Percentiles rank a stretch among this genome's conserved stretches.
phyloP scores from a whole-genome alignment of 2,329 filamentous ascomycete genomes.

The Orbilia ellipsospora region DNA sequence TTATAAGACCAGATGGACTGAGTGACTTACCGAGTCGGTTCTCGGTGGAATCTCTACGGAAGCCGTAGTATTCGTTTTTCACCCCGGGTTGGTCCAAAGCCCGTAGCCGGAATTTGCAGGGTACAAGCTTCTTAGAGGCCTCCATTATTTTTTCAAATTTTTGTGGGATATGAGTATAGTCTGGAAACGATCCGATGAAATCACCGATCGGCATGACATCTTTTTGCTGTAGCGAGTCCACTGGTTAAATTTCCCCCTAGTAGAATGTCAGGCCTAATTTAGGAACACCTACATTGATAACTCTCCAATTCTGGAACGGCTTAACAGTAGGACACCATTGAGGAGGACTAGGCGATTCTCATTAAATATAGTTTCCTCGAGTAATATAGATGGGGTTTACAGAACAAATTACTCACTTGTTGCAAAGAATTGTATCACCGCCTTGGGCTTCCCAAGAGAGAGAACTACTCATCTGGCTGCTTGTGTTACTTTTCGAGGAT shows the following conservation, averaged over 20 bases:
- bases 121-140: conserved; percentile 11
- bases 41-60: background rate
- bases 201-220: conserved; percentile 19
- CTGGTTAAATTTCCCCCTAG: background rate
- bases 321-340: conserved; percentile 51
- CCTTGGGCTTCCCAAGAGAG: conserved; percentile 56
- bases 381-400: too few species aligned
- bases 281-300: conserved; percentile 45
- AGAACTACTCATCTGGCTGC: conserved; percentile 22
- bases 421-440: conserved; percentile 55
- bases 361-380: background rate
- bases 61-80: conserved; percentile 12
- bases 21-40: conserved; percentile 15
- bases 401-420: conserved; percentile 56
- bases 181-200: conserved; percentile 21
- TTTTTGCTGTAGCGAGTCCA: conserved; percentile 11
- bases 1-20: too few species aligned
- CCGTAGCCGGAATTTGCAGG: conserved; percentile 13
- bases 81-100: background rate
- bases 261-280: too few species aligned
- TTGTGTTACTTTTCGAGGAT: background rate
- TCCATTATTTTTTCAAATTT: conserved; percentile 5
- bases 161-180: conserved; percentile 9
- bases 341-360: conserved; percentile 29
- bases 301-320: conserved; percentile 55